Conservation (phyloP, 352 stramenopile genomes). For the Globisporangium spiculum region DNA sequence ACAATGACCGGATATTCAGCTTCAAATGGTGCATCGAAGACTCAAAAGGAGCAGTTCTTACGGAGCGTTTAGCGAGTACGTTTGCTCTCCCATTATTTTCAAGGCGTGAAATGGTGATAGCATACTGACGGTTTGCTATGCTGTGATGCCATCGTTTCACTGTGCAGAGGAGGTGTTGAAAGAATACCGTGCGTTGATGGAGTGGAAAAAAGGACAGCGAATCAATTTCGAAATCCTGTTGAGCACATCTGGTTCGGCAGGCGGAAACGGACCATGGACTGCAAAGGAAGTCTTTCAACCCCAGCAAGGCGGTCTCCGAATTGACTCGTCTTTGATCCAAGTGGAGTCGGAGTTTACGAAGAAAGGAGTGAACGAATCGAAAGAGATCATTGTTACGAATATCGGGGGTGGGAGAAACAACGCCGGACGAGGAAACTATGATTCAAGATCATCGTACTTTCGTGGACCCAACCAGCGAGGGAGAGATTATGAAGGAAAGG, state of each 20-base stretch:
- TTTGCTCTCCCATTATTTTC: background rate
- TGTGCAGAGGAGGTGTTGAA: constrained; percentile 55
- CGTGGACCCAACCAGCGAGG: constrained; percentile 16
- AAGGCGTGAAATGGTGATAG: background rate
- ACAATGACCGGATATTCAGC: constrained; percentile 73
- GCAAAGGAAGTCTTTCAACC: constrained; percentile 48
- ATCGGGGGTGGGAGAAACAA: constrained; percentile 20
- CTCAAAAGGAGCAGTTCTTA: constrained; percentile 50
- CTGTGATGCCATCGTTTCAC: background rate
- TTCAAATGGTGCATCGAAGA: constrained; percentile 73
- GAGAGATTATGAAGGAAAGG: constrained; percentile 13
- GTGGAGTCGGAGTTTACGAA: constrained; percentile 65
- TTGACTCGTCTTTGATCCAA: constrained; percentile 57
- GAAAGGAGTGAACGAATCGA: constrained; percentile 62
- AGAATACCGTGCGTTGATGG: constrained; percentile 51
- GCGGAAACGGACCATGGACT: constrained; percentile 29
- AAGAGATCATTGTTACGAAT: constrained; percentile 37
- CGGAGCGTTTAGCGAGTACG: constrained; percentile 68
- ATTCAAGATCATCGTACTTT: constrained; percentile 6
- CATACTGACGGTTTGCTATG: background rate
- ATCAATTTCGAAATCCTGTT: constrained; percentile 56
- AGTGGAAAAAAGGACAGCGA: constrained; percentile 69
- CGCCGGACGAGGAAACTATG: constrained; percentile 5
- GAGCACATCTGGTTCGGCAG: constrained; percentile 24
- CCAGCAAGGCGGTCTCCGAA: constrained; percentile 59